Evolutionary conservation across 2,329 filamentous ascomycete species (phyloP).

Genomic region (Myriosclerotinia curreyana): DNA sequence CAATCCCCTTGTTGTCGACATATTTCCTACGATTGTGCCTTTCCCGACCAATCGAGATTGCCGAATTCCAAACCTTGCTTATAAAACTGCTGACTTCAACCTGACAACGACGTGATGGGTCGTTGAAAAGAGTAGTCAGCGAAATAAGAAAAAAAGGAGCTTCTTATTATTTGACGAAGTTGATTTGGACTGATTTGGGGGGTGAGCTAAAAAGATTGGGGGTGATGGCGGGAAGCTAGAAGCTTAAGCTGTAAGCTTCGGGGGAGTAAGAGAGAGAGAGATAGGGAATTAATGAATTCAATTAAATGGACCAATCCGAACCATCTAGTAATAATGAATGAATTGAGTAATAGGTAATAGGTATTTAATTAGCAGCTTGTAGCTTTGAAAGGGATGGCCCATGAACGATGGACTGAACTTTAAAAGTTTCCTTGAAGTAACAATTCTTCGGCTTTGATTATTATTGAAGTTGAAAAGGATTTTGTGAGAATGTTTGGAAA

Average conservation of each 20-base stretch:
- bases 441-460: background rate
- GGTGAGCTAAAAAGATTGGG: background rate
- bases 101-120: constrained; percentile 11
- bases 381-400: background rate
- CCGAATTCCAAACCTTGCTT: constrained; percentile 21
- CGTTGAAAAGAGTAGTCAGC: constrained; percentile 9
- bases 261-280: constrained; percentile 12
- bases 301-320: constrained; percentile 13
- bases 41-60: constrained; percentile 22
- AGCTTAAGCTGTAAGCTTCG: background rate
- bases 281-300: constrained; percentile 11
- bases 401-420: background rate
- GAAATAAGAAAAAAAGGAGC: background rate
- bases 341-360: constrained; percentile 7
- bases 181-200: background rate
- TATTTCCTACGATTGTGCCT: constrained; percentile 26
- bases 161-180: background rate
- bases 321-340: background rate
- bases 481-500: background rate
- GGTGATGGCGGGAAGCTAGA: constrained; percentile 2
- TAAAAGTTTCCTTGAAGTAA: background rate
- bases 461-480: background rate
- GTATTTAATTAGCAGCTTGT: background rate
- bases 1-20: constrained; percentile 37
- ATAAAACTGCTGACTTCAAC: background rate